These are phyloP conservation scores for Boletus fagicola DNA, from an alignment of 768 basidiomycete genomes.

Conservation along the genomic window DNA sequence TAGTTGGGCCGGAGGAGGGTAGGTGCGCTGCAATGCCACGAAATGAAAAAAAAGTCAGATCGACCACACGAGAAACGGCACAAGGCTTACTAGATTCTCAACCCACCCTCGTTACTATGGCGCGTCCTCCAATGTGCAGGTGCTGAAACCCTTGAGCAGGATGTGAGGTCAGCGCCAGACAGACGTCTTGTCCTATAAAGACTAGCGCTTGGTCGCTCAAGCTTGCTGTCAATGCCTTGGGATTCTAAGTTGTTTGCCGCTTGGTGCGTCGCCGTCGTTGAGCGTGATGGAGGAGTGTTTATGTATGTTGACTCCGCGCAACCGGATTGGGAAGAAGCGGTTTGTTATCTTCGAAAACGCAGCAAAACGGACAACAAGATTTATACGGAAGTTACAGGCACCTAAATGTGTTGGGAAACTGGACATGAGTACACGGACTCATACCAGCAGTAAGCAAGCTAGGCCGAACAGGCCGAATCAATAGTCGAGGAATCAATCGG, in stretches of 20 bases:
- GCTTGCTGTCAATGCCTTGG: background rate
- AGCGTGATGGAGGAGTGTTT: conserved; percentile 11
- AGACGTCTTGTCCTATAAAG: background rate
- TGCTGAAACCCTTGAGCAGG: background rate
- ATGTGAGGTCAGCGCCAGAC: background rate
- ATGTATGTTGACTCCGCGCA: conserved; percentile 2
- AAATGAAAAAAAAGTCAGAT: background rate
- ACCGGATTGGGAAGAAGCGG: background rate
- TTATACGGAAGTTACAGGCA: too few species aligned
- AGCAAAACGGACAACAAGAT: too few species aligned
- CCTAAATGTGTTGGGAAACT: too few species aligned
- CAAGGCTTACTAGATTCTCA: conserved; percentile 1
- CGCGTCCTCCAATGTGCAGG: background rate
- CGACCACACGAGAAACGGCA: background rate
- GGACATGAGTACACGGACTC: too few species aligned
- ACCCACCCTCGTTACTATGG: background rate
- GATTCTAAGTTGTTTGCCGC: background rate
- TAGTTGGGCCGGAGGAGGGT: background rate
- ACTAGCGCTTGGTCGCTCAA: background rate
- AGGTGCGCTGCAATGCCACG: background rate
- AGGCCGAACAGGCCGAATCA: too few species aligned
- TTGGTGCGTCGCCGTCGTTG: conserved; percentile 13
- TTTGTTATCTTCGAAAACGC: too few species aligned
- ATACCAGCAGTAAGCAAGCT: too few species aligned
- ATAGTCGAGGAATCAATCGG: too few species aligned